Evolutionary conservation across 2,329 filamentous ascomycete genomes (phyloP).

Genomic region (Fusarium odoratissimum): DNA sequence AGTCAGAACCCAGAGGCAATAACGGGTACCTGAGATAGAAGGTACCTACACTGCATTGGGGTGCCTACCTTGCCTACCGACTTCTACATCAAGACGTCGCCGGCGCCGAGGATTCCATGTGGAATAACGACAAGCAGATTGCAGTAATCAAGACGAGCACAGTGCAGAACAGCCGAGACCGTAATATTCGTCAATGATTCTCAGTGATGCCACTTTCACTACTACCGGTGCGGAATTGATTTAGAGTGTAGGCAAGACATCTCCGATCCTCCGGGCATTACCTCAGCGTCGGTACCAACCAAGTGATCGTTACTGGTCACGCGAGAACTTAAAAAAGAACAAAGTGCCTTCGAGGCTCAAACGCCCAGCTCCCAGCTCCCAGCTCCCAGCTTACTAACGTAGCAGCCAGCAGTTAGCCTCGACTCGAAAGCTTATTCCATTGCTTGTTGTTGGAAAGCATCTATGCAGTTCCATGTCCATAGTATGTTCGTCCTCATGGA

Average conservation of each 20-base stretch:
- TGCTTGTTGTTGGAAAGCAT: neutral
- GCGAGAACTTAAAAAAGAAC: neutral
- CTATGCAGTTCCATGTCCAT: neutral
- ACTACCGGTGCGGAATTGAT: neutral
- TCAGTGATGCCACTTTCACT: neutral
- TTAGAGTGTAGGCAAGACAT: conserved; percentile 5
- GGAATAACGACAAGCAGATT: neutral
- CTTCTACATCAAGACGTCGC: neutral
- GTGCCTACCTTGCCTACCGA: too few relatives aligned
- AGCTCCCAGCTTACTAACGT: neutral
- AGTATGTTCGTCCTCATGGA: neutral
- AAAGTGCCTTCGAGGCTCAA: neutral
- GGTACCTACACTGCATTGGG: neutral
- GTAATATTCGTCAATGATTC: neutral
- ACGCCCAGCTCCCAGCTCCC: neutral
- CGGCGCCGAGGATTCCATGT: neutral
- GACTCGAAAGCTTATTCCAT: neutral
- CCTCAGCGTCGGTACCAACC: neutral
- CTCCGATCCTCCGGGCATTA: neutral
- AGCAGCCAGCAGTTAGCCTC: neutral
- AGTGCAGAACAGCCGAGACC: neutral
- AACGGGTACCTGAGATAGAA: neutral
- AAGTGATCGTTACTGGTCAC: conserved; percentile 1
- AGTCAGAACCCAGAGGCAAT: neutral
- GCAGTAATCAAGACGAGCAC: neutral